phyloP scores from a whole-genome alignment of 2,329 filamentous ascomycete species.

The Endoconidiophora polonica region DNA sequence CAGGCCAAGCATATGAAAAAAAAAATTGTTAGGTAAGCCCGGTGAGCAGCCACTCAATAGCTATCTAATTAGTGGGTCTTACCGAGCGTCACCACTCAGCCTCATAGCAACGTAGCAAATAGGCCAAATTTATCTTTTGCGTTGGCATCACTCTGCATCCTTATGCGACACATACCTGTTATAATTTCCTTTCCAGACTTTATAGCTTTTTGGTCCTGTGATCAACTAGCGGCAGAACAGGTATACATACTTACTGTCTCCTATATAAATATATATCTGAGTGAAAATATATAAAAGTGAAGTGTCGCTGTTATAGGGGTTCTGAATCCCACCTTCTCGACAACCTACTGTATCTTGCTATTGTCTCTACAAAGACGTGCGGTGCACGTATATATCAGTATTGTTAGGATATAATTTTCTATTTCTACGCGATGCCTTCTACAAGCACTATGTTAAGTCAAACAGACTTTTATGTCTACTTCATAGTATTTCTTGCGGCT shows the following conservation, averaged over 20 bases:
- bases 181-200: no score
- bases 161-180: no score
- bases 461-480: conserved; percentile 47
- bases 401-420: no score
- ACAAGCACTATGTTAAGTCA: no score
- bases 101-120: background rate
- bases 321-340: background rate
- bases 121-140: background rate
- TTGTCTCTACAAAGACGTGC: background rate
- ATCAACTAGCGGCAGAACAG: no score
- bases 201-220: no score
- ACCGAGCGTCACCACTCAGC: background rate
- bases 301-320: background rate
- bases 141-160: no score
- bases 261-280: background rate
- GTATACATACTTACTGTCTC: no score
- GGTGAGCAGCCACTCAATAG: background rate
- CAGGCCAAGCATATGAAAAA: background rate
- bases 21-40: conserved; percentile 1
- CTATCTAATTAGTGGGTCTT: background rate
- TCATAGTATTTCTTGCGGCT: conserved; percentile 59
- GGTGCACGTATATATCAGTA: no score
- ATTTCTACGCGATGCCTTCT: background rate
- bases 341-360: background rate
- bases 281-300: background rate